phyloP scores from a whole-genome alignment of 345 rosid species.

The Ailanthus altissimus region DNA sequence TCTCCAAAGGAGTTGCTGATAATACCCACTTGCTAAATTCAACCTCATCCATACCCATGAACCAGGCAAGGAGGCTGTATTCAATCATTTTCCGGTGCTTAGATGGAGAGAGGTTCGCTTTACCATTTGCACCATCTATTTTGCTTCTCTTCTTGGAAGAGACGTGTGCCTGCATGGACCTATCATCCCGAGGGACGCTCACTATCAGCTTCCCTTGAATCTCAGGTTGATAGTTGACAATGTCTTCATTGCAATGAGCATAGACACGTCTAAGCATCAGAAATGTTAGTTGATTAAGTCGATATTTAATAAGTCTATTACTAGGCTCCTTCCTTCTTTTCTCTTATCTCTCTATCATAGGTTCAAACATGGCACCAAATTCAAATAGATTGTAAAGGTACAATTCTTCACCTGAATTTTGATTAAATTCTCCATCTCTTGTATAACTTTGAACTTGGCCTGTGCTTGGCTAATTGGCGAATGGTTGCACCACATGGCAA shows the following conservation, averaged over 20 bases:
- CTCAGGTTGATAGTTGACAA: slow-evolving; percentile 52
- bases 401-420: not conserved
- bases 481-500: not conserved
- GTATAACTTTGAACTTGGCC: not conserved
- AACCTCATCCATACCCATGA: slow-evolving; percentile 63
- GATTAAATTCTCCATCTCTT: not conserved
- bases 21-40: slow-evolving; percentile 82
- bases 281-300: not conserved
- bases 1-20: slow-evolving; percentile 48
- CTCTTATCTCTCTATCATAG: not conserved
- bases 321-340: not conserved
- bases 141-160: slow-evolving; percentile 24
- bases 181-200: slow-evolving; percentile 23
- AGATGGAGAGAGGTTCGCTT: slow-evolving; percentile 28
- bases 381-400: not conserved
- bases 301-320: not conserved
- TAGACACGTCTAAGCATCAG: slow-evolving; percentile 56
- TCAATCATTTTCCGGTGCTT: slow-evolving; percentile 48
- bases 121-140: slow-evolving; percentile 15
- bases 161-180: not conserved
- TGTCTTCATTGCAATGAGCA: slow-evolving; percentile 79
- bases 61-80: slow-evolving; percentile 55
- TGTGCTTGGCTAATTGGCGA: not conserved
- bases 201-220: slow-evolving; percentile 16
- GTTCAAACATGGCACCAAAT: not conserved